A percentile compares a stretch with the other conserved stretches of the same genome.
These are phyloP conservation scores for Lathyrus oleraceus DNA, from an alignment of 306 rosid species.

Conservation along the genomic window DNA sequence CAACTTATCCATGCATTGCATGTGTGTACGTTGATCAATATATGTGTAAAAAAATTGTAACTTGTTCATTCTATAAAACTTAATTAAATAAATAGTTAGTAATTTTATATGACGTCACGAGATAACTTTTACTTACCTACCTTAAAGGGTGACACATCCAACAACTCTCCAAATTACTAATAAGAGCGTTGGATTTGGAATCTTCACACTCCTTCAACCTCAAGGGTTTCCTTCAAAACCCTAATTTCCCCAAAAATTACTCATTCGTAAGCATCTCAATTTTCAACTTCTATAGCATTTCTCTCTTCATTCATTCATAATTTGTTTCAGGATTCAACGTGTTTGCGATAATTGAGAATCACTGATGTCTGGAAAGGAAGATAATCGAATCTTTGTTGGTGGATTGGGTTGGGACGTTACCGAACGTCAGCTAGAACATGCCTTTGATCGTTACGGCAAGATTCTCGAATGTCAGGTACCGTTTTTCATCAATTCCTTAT, in stretches of 20 bases:
- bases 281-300: not conserved
- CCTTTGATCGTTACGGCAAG: constrained; percentile 81
- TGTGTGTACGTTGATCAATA: too few relatives aligned
- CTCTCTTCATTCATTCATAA: not conserved
- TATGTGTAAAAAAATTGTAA: too few relatives aligned
- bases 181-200: not conserved
- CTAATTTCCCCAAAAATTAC: not conserved
- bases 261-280: constrained; percentile 23
- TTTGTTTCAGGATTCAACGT: constrained; percentile 12
- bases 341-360: constrained; percentile 11
- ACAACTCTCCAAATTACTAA: not conserved
- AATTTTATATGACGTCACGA: too few relatives aligned
- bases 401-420: constrained; percentile 87
- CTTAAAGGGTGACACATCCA: not conserved
- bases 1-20: too few relatives aligned
- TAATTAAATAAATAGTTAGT: too few relatives aligned
- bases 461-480: constrained; percentile 76
- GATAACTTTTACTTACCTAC: too few relatives aligned
- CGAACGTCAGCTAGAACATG: constrained; percentile 87
- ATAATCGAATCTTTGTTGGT: constrained; percentile 84
- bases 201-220: not conserved
- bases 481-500: not conserved
- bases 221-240: constrained; percentile 47
- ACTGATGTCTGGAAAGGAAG: constrained; percentile 84
- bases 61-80: too few relatives aligned